Conservation (phyloP, 2,329 filamentous ascomycete genomes). For the Aureobasidium namibiae region DNA sequence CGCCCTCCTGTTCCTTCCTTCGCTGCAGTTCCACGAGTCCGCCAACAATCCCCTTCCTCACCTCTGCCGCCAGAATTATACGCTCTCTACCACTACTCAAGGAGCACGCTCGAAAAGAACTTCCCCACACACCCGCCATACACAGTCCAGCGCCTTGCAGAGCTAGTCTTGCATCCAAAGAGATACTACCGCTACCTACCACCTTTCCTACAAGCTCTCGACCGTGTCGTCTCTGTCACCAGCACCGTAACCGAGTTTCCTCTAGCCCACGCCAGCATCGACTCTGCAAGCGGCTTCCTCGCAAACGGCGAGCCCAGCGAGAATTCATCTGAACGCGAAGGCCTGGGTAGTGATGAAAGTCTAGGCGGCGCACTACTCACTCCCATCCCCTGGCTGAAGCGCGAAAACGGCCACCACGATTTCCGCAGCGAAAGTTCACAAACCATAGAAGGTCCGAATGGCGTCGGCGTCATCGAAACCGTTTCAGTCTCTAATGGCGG, state of each 20-base stretch:
- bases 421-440: slow-evolving; percentile 67
- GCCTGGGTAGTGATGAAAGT: slow-evolving; percentile 74
- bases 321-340: slow-evolving; percentile 45
- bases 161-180: slow-evolving; percentile 70
- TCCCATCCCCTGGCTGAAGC: slow-evolving; percentile 77
- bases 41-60: background rate
- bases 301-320: slow-evolving; percentile 50
- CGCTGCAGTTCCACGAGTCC: slow-evolving; percentile 21
- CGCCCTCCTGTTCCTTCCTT: slow-evolving; percentile 36
- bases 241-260: slow-evolving; percentile 75
- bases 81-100: slow-evolving; percentile 38
- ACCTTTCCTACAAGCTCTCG: slow-evolving; percentile 81
- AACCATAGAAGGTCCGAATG: slow-evolving; percentile 74
- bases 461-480: slow-evolving; percentile 70
- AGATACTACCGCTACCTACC: slow-evolving; percentile 74
- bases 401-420: slow-evolving; percentile 34
- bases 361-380: slow-evolving; percentile 85
- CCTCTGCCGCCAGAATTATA: slow-evolving; percentile 55
- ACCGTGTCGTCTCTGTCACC: slow-evolving; percentile 84
- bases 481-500: slow-evolving; percentile 68
- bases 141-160: slow-evolving; percentile 83
- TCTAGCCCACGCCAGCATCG: slow-evolving; percentile 51
- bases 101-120: slow-evolving; percentile 31
- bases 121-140: slow-evolving; percentile 77
- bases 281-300: slow-evolving; percentile 34